Evolutionary conservation across 2,329 filamentous ascomycete species (phyloP), one percentile per base, ranked within the genome.

Genomic region (Penicillium sp.): DNA sequence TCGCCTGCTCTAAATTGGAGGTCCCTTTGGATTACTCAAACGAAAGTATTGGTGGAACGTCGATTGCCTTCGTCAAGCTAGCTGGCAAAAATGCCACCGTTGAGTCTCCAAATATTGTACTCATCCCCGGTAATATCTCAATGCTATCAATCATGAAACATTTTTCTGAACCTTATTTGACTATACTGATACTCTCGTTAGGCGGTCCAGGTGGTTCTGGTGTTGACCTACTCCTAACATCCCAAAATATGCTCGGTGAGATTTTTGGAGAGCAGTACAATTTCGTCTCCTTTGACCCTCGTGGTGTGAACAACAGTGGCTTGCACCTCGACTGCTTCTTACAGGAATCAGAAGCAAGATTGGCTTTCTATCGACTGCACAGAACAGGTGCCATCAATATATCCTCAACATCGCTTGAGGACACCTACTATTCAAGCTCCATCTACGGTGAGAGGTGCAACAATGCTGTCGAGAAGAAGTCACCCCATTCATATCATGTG

Each of bases 281-380:
- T 64, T 61, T 75, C 44, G 68, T 77, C 55, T 74, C 72, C 36
- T 78, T 74, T 60, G 75, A 77, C 55, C 75, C 75, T 56, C 72
- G 75, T 29, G 74, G 74, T 8, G 71, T 77, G 28, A 70, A 70
- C 52, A 71, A 73, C 59, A 74, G 65, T 14, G 66, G 51, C 2
- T 65, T 67, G 23, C 44, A 45, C 47, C 26, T 63, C 9, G 52
- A 61, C 49, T 71, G 67, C 50, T 71, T 71, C 48, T 53, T 59
- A 10, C 55, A 14, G 59, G 58, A 58, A 18, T n/a, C 28, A 45
- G 52, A 47, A 50, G 65, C 40, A 52, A 55, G 52, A 51, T 59
- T 28, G 52, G 58, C 48, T 47, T 55, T 54, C 64, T 54, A 47
- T 52, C 59, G 13, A 61, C 64, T 61, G 60, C 65, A 51, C 56